These are phyloP conservation scores for Dendrobium chrysotoxum DNA, from an alignment of 106 monocot species.

Conservation along the genomic window DNA sequence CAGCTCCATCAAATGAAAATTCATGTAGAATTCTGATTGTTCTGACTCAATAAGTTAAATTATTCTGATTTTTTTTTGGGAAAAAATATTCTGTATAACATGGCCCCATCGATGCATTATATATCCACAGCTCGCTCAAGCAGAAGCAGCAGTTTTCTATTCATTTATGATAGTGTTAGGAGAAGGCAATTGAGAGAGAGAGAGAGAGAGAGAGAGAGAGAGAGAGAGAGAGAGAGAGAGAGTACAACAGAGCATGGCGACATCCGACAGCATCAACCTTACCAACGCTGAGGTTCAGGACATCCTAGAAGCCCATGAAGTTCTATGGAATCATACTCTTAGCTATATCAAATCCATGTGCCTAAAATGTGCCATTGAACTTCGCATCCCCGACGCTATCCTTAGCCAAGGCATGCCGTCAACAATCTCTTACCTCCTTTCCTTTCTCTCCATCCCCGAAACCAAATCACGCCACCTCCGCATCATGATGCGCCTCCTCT, in stretches of 20 bases:
- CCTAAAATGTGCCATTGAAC: slow-evolving; percentile 25
- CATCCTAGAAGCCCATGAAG: slow-evolving; percentile 4
- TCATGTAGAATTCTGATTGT: too few relatives aligned
- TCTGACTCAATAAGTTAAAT: too few relatives aligned
- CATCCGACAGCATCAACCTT: not conserved
- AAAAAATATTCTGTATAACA: too few relatives aligned
- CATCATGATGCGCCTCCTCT: slow-evolving; percentile 22
- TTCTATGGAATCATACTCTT: slow-evolving; percentile 22
- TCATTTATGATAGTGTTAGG: too few relatives aligned
- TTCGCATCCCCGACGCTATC: slow-evolving; percentile 22
- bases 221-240: not conserved
- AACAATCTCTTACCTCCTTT: slow-evolving; percentile 13
- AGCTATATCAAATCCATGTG: slow-evolving; percentile 21
- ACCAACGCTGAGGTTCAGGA: not conserved
- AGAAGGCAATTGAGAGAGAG: too few relatives aligned
- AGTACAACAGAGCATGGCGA: not conserved
- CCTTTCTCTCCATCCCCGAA: slow-evolving; percentile 1
- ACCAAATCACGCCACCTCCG: not conserved
- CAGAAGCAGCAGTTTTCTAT: too few relatives aligned
- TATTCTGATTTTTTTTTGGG: too few relatives aligned
- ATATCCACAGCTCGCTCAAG: too few relatives aligned
- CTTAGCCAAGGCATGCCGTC: slow-evolving; percentile 10
- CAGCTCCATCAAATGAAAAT: too few relatives aligned
- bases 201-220: too few relatives aligned
- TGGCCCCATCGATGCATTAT: too few relatives aligned